A percentile compares a stretch with the other conserved stretches of the same genome.
Evolutionary conservation across 495 filamentous ascomycete species (phyloP).

Genomic region (Neurospora sp.): DNA sequence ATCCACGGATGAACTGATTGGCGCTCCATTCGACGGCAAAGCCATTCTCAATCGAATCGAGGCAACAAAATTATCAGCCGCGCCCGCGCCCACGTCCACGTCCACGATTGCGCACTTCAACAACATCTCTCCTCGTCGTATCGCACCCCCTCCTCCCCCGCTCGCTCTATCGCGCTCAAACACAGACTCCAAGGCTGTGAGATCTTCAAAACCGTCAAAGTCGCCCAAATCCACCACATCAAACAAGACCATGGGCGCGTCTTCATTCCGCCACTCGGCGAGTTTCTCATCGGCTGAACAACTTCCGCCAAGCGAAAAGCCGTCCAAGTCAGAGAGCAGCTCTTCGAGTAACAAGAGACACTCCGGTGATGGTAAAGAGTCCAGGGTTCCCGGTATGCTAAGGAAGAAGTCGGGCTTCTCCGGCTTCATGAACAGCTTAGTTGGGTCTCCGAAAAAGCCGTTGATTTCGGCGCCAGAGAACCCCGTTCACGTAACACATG

Average conservation of each 20-base stretch:
- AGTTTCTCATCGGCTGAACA: slow-evolving; percentile 61
- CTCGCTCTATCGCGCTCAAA: slow-evolving; percentile 47
- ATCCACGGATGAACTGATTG: slow-evolving; percentile 55
- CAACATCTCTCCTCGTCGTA: slow-evolving; percentile 22
- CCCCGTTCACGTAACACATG: slow-evolving; percentile 94
- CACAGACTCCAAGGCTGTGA: slow-evolving; percentile 45
- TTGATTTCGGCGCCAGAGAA: slow-evolving; percentile 95
- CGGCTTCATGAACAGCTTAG: slow-evolving; percentile 84
- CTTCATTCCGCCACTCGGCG: slow-evolving; percentile 64
- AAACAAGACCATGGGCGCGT: neutral
- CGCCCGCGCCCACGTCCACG: slow-evolving; percentile 25
- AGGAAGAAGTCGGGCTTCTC: slow-evolving; percentile 93
- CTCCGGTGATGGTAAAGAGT: slow-evolving; percentile 68
- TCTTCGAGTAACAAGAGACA: slow-evolving; percentile 61
- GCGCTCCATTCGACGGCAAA: slow-evolving; percentile 56
- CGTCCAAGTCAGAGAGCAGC: slow-evolving; percentile 47
- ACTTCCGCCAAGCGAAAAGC: slow-evolving; percentile 36
- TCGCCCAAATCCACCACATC: neutral
- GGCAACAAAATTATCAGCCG: slow-evolving; percentile 37
- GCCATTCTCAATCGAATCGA: slow-evolving; percentile 62
- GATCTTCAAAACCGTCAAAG: slow-evolving; percentile 14
- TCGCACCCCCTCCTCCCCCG: slow-evolving; percentile 38
- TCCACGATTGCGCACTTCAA: neutral
- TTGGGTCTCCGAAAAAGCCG: slow-evolving; percentile 80
- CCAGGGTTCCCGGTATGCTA: slow-evolving; percentile 44